These are phyloP conservation scores for Trifolium fragiferum DNA, from an alignment of 306 rosid genomes.

Conservation along the genomic window DNA sequence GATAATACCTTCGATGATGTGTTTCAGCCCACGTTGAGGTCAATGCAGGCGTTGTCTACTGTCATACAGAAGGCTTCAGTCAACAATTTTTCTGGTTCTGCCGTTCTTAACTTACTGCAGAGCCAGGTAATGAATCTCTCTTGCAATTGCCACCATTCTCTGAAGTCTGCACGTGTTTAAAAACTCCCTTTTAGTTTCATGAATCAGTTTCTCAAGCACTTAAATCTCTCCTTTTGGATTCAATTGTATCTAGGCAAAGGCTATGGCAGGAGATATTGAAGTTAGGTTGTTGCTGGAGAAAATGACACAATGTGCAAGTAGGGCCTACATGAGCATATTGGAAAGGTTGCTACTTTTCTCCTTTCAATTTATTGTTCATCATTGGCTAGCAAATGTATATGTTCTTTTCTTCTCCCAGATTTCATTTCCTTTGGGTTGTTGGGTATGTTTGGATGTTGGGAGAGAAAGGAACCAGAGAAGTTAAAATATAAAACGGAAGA, in stretches of 20 bases:
- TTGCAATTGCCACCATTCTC: constrained; percentile 22
- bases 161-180: constrained; percentile 5
- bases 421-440: constrained; percentile 29
- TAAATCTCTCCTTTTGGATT: constrained; percentile 34
- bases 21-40: constrained; percentile 91
- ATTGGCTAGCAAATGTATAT: constrained; percentile 30
- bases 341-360: constrained; percentile 64
- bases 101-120: constrained; percentile 90
- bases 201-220: constrained; percentile 28
- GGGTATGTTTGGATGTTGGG: constrained; percentile 20
- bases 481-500: background rate
- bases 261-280: constrained; percentile 96
- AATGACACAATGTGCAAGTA: constrained; percentile 91
- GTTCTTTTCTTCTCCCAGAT: constrained; percentile 6
- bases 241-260: constrained; percentile 78
- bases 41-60: constrained; percentile 82
- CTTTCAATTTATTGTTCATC: constrained; percentile 18
- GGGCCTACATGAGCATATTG: constrained; percentile 89
- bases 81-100: constrained; percentile 84
- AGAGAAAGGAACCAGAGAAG: constrained; percentile 3
- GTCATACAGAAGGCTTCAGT: constrained; percentile 82
- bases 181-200: constrained; percentile 11
- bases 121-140: constrained; percentile 69
- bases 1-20: constrained; percentile 33
- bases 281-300: constrained; percentile 92